phyloP scores from a whole-genome alignment of 2,329 filamentous ascomycete species.

The Sphaerulina populicola region DNA sequence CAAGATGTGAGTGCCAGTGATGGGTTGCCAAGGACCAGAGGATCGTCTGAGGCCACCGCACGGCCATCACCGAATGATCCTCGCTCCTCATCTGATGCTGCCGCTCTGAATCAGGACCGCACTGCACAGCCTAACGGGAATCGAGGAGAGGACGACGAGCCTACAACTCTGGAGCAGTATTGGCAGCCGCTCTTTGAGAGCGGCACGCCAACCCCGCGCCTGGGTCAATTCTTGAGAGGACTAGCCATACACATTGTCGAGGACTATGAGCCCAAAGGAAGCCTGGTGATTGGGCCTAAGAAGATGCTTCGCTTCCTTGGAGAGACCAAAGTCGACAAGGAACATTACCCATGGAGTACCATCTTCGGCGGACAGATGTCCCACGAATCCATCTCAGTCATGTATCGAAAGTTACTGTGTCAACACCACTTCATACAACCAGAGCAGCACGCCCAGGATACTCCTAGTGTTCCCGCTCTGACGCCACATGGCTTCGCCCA shows the following conservation, averaged over 20 bases:
- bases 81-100: constrained; percentile 4
- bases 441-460: constrained; percentile 33
- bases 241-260: constrained; percentile 67
- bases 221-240: constrained; percentile 63
- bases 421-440: constrained; percentile 43
- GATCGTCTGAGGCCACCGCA: constrained; percentile 8
- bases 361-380: constrained; percentile 41
- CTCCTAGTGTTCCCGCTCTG: constrained; percentile 39
- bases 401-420: constrained; percentile 43
- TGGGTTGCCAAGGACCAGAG: constrained; percentile 10
- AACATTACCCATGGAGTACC: constrained; percentile 56
- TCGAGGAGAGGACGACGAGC: constrained; percentile 34
- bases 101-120: background rate
- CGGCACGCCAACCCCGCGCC: constrained; percentile 57
- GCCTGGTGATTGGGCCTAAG: constrained; percentile 63
- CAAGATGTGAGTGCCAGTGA: constrained; percentile 10
- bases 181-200: constrained; percentile 70
- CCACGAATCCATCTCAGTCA: constrained; percentile 36
- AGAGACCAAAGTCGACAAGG: constrained; percentile 54
- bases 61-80: constrained; percentile 2
- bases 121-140: constrained; percentile 10
- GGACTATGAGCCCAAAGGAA: constrained; percentile 58
- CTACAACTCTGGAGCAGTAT: constrained; percentile 58
- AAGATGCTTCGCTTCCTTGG: constrained; percentile 70
- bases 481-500: constrained; percentile 42